Base-by-base conservation (phyloP, 2,329 filamentous ascomycete species). In the Ophiosphaerella narmari region DNA sequence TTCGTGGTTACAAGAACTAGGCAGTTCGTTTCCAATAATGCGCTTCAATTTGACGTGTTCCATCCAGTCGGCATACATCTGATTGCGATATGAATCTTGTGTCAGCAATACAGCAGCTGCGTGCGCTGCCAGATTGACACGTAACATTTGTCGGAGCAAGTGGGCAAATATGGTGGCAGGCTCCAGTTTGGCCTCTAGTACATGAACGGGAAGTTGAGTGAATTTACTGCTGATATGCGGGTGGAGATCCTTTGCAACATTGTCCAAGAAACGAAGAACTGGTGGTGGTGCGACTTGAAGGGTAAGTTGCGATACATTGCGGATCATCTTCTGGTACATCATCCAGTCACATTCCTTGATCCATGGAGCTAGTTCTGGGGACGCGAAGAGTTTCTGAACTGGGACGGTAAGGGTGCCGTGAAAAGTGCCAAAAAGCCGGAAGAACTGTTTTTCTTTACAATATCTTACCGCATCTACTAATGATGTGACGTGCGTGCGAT, bases 301-400 rank as follows among this genome's bases (percentile, higher is more conserved):
- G 4, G 91, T 94, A 35, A 97, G 80, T n/a, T 87, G 86, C 1
- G 90, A 89, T 35, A 97, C 86, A 54, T 97, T 95, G 46, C 88
- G 87, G 76, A 97, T 91, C 89, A 97, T 96, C 60, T 92, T 91
- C 72, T 97, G 91, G 70, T 99, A 99, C 77, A 97, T 89, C 31
- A 93, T 82, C 76, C 94, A 95, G 72, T 99, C 94, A 70, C 91
- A 96, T 71, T 96, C 89, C 69, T 94, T 90, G 54, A 99, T 95
- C 94, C 94, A 99, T 1, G 88, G 83, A 2, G 91, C 90, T 47
- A 97, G 78, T 47, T 86, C 86, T 2, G 88, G 86, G 65, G 96
- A 86, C 12, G 86, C 86, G 65, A 99, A 88, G 2, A 99, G 78
- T 73, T 95, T 97, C 72, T 97, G 91, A 3, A 97, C 93, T 5